Base-by-base conservation (phyloP, 2,329 filamentous ascomycete species). In the Penicillium sp. region DNA sequence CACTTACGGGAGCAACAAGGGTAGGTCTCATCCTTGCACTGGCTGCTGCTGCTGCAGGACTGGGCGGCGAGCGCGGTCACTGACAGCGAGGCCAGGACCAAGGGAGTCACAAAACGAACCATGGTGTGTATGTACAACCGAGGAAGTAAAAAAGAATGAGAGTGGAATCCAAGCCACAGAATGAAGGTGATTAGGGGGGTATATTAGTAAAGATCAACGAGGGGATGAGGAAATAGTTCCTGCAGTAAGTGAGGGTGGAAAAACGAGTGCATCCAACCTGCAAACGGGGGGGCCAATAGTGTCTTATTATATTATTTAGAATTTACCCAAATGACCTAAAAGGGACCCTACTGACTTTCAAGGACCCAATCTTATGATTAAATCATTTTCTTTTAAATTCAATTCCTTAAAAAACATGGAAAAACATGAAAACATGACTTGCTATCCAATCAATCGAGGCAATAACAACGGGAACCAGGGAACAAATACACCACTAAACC, bases 1-100 rank as follows among this genome's bases (percentile, higher is more conserved):
- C 14, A 84, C 88, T 79, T 79, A 92, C 89, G 87, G 54, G 88
- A 91, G 73, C 89, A 92, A 78, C 89, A 92, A 29, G 88, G 89
- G n/a, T 83, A 53, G 14, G 34, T 76, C 42, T 83, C 81, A 66
- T 87, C 72, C 8, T 91, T 90, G 70, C 92, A 96, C 60, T 86
- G 71, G 45, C 83, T 72, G 71, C 76, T 69, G 60, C 71, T 58
- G 67, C 72, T 72, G 68, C 79, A 78, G 14, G 55, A 61, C 27
- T 50, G 60, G 16, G 70, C 63, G 27, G 71, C 71, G 46, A 67
- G 63, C 13, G 67, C 68, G 21, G 66, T 62, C 39, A 68, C 67
- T 47, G 68, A 68, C 56, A 75, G 59, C 32, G 66, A 67, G 56
- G 71, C 73, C 54, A 72, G 57, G 36, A 72, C 52, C 7, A 70